Base-by-base conservation (phyloP, 345 rosid genomes). In the Eucalyptus melliodora region DNA sequence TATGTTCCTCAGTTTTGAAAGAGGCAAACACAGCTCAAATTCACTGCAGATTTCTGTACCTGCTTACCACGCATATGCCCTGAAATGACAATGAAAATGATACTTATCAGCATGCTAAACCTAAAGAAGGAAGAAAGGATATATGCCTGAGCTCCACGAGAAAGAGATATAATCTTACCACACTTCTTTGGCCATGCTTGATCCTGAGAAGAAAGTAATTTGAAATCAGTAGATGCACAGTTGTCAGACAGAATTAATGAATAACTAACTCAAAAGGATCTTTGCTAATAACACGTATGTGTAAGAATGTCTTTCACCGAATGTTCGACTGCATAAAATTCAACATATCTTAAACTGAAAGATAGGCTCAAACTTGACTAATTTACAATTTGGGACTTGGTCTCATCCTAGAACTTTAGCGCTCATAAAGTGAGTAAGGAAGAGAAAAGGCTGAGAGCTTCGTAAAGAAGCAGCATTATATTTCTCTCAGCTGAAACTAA, bases 171-270 rank as follows among this genome's bases (percentile, higher is more conserved):
- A 37, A 37, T 45, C 93, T 90, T 90, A 93, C 95, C 96, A 82
- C 95, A 95, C 88, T 93, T 95, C 93, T 93, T 93, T 45, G 97
- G 95, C 94, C 96, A 95, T 60, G 95, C 95, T 88, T 95, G 95
- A 90, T 94, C 96, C 94, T 92, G 93, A 53, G 50, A 89, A 9
- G 87, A 91, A 91, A 51, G 6, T 87, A 88, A 30, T 31, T 31
- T 15, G 19, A 81, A 59, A 86, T 89, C 50, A 87, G 44, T 16
- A 56, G 50, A 87, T 53, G 87, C 26, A 88, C 51, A 37, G 42
- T 8, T 6, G 31, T 34, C 45, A 81, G 87, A 55, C 24, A 88
- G 10, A 24, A 67, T 37, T 21, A 27, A 65, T 37, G 24, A 47
- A n/a, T 16, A 50, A 37, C 27, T 21, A 11, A 1, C 45, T 77